These are phyloP conservation scores for Sporothrix dimorphospora DNA, from an alignment of 2,329 filamentous ascomycete genomes.

Conservation along the genomic window DNA sequence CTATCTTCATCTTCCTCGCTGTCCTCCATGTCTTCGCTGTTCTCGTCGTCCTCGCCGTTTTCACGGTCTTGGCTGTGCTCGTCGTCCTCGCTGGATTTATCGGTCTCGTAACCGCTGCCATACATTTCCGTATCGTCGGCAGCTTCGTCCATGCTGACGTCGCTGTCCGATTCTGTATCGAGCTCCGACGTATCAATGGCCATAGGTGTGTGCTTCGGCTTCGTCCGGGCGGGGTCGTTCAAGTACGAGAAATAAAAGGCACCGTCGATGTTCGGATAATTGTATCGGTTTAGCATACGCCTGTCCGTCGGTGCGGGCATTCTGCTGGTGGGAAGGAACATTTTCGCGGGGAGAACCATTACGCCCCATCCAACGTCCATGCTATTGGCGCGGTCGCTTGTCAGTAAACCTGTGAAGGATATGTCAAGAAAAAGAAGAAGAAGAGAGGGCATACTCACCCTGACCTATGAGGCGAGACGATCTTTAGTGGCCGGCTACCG, in stretches of 20 bases:
- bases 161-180: neutral
- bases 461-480: conserved; percentile 27
- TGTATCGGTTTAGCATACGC: neutral
- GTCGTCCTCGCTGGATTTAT: neutral
- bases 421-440: neutral
- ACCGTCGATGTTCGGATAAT: neutral
- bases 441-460: neutral
- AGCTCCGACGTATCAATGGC: neutral
- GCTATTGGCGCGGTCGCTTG: neutral
- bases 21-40: neutral
- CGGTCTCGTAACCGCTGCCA: conserved; percentile 15
- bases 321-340: conserved; percentile 11
- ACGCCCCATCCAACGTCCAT: conserved; percentile 53
- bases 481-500: conserved; percentile 36
- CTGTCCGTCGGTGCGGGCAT: neutral
- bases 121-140: neutral
- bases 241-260: conserved; percentile 7
- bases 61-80: neutral
- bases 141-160: neutral
- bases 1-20: neutral
- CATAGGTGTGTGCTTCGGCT: neutral
- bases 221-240: conserved; percentile 19
- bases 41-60: neutral
- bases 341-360: conserved; percentile 45
- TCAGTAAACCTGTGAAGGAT: neutral